phyloP scores from a whole-genome alignment of 2,329 filamentous ascomycete species.

The Verticillium tricorpus region DNA sequence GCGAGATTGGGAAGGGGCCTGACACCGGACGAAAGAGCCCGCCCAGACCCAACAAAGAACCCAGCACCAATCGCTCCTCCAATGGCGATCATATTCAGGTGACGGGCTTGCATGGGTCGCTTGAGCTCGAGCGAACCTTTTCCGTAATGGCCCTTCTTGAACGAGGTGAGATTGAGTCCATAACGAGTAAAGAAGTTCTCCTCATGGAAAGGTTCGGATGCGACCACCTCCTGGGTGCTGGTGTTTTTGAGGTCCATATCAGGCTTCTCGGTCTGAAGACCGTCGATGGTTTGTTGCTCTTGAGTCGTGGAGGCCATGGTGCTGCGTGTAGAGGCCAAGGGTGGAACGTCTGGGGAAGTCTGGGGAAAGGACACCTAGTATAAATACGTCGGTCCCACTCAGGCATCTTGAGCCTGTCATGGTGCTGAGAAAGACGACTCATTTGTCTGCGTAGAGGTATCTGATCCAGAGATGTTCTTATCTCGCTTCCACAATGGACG shows the following conservation, averaged over 20 bases:
- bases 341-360: too few relatives aligned
- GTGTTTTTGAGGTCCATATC: background rate
- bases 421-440: too few relatives aligned
- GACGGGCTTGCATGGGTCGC: conserved; percentile 48
- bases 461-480: too few relatives aligned
- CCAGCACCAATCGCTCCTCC: conserved; percentile 53
- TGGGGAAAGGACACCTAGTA: too few relatives aligned
- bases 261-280: too few relatives aligned
- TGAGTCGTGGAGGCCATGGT: background rate
- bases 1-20: conserved; percentile 4
- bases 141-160: conserved; percentile 1
- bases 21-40: conserved; percentile 44
- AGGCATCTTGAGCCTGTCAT: too few relatives aligned
- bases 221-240: background rate
- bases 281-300: background rate
- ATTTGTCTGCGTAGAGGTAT: too few relatives aligned
- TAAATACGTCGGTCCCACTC: too few relatives aligned
- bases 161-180: background rate
- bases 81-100: conserved; percentile 60
- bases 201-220: background rate
- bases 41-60: conserved; percentile 57
- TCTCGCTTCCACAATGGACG: too few relatives aligned
- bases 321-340: background rate
- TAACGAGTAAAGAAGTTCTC: background rate
- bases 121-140: conserved; percentile 27